Evolutionary conservation across 768 basidiomycete genomes (phyloP).

Genomic region (Mycena maculata): DNA sequence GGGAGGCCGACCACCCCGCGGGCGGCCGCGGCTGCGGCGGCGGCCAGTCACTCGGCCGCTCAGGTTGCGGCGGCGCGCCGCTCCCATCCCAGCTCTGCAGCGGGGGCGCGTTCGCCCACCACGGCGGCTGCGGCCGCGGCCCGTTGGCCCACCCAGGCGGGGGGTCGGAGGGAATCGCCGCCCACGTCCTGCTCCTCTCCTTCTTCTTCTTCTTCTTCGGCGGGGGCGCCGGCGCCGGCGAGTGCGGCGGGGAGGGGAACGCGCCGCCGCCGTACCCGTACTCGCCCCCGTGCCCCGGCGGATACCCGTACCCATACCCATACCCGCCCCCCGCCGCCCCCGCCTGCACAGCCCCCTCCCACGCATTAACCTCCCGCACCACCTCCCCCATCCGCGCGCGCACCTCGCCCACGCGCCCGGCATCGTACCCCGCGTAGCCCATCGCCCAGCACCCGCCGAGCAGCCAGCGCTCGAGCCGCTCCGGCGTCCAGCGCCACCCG

Average conservation of each 20-base stretch:
- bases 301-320: neutral
- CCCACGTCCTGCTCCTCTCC: neutral
- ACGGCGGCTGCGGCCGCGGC: too few relatives aligned
- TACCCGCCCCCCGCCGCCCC: constrained; percentile 23
- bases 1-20: too few relatives aligned
- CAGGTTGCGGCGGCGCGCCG: too few relatives aligned
- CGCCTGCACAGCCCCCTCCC: constrained; percentile 31
- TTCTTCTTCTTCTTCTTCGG: constrained; percentile 19
- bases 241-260: neutral
- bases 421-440: constrained; percentile 65
- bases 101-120: too few relatives aligned
- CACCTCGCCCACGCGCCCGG: constrained; percentile 57
- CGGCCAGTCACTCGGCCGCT: too few relatives aligned
- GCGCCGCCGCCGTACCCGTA: too few relatives aligned
- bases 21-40: too few relatives aligned
- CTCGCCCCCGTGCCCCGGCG: too few relatives aligned
- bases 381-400: constrained; percentile 66
- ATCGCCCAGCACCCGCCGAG: constrained; percentile 69
- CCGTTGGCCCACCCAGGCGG: too few relatives aligned
- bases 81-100: too few relatives aligned
- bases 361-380: constrained; percentile 44
- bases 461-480: constrained; percentile 69
- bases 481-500: constrained; percentile 66
- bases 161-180: too few relatives aligned
- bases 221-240: constrained; percentile 7